phyloP scores from a whole-genome alignment of 2,329 filamentous ascomycete species.

The Nigrospora osmanthi region DNA sequence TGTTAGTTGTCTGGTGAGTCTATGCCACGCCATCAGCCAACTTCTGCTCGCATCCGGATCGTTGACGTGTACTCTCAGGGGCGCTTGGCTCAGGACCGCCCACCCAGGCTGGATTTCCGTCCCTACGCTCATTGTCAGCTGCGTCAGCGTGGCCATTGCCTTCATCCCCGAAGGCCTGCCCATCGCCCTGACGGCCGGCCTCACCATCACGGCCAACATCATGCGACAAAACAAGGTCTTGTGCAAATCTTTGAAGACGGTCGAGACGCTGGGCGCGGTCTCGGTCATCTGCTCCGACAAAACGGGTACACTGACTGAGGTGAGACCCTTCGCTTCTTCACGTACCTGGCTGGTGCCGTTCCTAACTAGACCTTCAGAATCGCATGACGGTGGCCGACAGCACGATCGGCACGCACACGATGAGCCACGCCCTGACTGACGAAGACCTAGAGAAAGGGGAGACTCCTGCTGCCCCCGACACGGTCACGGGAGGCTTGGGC shows the following conservation, averaged over 20 bases:
- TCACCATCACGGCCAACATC: constrained; percentile 1
- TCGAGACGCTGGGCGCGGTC: constrained; percentile 1
- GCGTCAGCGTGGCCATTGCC: constrained; percentile 1
- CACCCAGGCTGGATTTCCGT: constrained; percentile 65
- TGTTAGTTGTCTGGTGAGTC: constrained; percentile 58
- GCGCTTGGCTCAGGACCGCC: constrained; percentile 57
- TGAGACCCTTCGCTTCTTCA: constrained; percentile 38
- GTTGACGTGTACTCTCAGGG: constrained; percentile 33
- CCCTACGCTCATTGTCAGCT: constrained; percentile 1
- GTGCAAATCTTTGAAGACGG: constrained; percentile 1
- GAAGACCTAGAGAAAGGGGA: constrained; percentile 11
- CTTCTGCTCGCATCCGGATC: not conserved
- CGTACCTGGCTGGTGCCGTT: too few relatives aligned
- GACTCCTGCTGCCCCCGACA: constrained; percentile 4
- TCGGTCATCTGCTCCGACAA: constrained; percentile 1
- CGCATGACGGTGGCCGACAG: constrained; percentile 1
- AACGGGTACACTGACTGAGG: constrained; percentile 29
- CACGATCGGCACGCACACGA: not conserved
- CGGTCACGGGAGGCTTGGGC: not conserved
- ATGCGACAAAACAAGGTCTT: constrained; percentile 1
- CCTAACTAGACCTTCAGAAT: not conserved
- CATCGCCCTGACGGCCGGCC: constrained; percentile 1
- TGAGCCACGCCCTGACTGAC: constrained; percentile 6
- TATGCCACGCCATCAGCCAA: constrained; percentile 31
- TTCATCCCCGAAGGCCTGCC: constrained; percentile 1